Evolutionary conservation across 2,329 filamentous ascomycete genomes (phyloP), one percentile per base, ranked within the genome.

Genomic region (Lasiodiplodia gonubiensis): DNA sequence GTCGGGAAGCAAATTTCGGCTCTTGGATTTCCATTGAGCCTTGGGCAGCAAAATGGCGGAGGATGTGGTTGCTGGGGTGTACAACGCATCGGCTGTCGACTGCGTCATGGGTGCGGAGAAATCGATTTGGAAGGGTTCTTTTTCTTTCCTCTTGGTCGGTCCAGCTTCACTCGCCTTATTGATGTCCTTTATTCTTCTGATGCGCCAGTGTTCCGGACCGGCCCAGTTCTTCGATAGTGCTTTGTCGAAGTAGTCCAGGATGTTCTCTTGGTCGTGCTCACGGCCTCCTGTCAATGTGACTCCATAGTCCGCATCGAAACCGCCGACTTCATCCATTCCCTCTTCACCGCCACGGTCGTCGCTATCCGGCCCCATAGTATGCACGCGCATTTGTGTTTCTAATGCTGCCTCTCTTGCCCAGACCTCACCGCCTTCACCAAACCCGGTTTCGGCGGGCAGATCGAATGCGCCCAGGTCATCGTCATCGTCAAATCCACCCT

Each of bases 161-260:
- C 81, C 79, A 37, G 81, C 82, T 16, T 86, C 83, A 10, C 86
- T 82, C 8, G 88, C 85, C 78, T 94, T 93, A 73, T 78, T 83
- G 16, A 77, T 80, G 67, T 89, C 86, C 73, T 98, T 98, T 79
- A 99, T 95, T 75, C 93, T 93, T 70, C 92, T 88, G 76, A 99
- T 98, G 72, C 94, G 90, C 95, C 95, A 99, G 80, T 99, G 95
- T 78, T 98, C 95, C n/a, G 95, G 94, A 59, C 93, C 96, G 6
- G 91, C 90, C 94, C 95, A 99, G 75, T 97, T 97, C 85, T 97
- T 98, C 77, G 95, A 92, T 52, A 98, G 82, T 2, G 94, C 94
- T 75, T 97, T 93, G 78, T 99, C 95, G 76, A 99, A 99, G 81
- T 98, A 99, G 75, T 92, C 91, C n/a, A 99, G 86, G 68, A 99